These are phyloP conservation scores for Phalaenopsis equestris DNA, from an alignment of 106 monocot genomes.

Conservation along the genomic window DNA sequence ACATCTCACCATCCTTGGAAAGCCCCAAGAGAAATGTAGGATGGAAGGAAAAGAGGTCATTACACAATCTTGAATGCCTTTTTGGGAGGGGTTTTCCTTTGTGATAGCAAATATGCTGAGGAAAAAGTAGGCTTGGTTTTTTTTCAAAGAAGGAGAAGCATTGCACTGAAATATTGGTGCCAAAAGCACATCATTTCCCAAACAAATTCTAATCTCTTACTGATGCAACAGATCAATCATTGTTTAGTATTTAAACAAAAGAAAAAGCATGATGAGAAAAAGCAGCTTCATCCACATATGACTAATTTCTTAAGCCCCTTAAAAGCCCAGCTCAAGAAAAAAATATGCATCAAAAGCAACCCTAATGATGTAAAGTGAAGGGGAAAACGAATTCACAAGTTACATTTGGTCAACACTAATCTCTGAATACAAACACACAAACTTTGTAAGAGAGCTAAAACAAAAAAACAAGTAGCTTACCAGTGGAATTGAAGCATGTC, in stretches of 20 bases:
- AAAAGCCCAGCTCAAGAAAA: neutral
- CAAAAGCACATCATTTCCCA: neutral
- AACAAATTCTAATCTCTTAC: neutral
- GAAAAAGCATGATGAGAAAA: neutral
- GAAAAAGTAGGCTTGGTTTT: no score
- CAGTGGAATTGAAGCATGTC: slow-evolving; percentile 99
- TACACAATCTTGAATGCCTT: no score
- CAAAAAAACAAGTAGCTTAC: slow-evolving; percentile 21
- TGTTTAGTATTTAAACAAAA: neutral
- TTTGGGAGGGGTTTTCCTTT: no score
- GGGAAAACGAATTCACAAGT: neutral
- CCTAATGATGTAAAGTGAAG: neutral
- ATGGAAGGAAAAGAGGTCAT: no score
- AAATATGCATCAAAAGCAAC: neutral
- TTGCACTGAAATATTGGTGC: neutral
- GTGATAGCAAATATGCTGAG: no score
- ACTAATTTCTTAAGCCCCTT: neutral
- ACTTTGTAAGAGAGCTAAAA: neutral
- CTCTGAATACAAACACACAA: neutral
- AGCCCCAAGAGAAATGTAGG: no score
- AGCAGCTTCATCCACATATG: neutral
- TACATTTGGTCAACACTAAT: neutral
- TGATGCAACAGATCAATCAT: neutral
- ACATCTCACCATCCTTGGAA: no score
- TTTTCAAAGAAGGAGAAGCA: no score